Conservation (phyloP, 1,139 yeast genomes). For the Pichia sp. region DNA sequence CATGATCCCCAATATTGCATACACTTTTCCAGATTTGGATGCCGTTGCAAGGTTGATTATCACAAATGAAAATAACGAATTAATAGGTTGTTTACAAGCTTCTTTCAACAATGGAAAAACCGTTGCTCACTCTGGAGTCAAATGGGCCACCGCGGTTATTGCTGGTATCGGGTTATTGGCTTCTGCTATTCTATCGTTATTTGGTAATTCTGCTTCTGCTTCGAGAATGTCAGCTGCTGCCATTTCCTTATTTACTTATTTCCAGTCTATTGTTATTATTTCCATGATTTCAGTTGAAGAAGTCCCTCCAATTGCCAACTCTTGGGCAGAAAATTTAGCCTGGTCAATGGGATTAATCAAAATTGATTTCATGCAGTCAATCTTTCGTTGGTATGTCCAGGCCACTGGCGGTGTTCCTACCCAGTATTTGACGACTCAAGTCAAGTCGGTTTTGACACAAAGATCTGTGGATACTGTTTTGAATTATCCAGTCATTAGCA, state of each 20-base stretch:
- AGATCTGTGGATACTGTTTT: constrained; percentile 38
- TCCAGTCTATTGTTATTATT: constrained; percentile 69
- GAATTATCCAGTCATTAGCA: constrained; percentile 12
- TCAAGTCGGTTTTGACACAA: constrained; percentile 60
- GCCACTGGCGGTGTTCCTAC: constrained; percentile 72
- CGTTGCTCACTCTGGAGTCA: constrained; percentile 65
- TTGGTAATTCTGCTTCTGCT: constrained; percentile 75
- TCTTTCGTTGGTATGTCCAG: constrained; percentile 76
- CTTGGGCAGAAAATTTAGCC: constrained; percentile 76
- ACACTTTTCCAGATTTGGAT: constrained; percentile 69
- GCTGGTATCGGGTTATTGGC: constrained; percentile 71
- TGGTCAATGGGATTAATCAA: constrained; percentile 82
- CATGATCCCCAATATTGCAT: constrained; percentile 64
- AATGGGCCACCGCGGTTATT: constrained; percentile 77
- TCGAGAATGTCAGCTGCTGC: constrained; percentile 72
- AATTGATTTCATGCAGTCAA: constrained; percentile 61
- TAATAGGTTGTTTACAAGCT: constrained; percentile 63
- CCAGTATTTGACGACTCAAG: constrained; percentile 42
- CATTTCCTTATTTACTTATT: constrained; percentile 62
- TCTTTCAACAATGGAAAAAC: constrained; percentile 66
- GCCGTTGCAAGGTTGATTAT: constrained; percentile 55
- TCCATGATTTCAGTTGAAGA: constrained; percentile 66
- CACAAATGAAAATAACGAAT: constrained; percentile 30
- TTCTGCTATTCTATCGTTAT: constrained; percentile 60
- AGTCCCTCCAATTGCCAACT: constrained; percentile 71